phyloP scores from a whole-genome alignment of 2,329 filamentous ascomycete species.

The Verticillium nonalfalfae region DNA sequence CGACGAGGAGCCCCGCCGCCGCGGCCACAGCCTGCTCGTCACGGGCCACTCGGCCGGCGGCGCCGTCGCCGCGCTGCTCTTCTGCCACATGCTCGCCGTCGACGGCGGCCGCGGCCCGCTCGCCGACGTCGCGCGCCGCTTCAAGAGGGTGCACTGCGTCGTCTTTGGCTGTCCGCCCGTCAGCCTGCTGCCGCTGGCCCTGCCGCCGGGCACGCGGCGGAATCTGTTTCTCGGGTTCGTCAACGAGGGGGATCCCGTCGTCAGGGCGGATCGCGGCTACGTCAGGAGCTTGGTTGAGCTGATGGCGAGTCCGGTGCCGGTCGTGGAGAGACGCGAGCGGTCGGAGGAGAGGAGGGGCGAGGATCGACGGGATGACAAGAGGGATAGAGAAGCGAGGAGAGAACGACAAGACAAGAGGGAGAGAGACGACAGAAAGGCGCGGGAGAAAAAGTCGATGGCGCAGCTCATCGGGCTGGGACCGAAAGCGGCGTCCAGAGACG shows the following conservation, averaged over 20 bases:
- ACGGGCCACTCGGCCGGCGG: constrained; percentile 85
- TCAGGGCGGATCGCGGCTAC: constrained; percentile 70
- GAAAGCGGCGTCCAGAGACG: constrained; percentile 10
- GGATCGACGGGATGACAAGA: constrained; percentile 8
- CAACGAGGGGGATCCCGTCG: constrained; percentile 82
- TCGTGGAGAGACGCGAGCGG: constrained; percentile 7
- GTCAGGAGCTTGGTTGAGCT: constrained; percentile 66
- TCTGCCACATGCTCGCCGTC: constrained; percentile 68
- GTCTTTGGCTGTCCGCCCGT: constrained; percentile 82
- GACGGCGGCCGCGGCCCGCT: constrained; percentile 59
- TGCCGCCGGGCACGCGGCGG: constrained; percentile 48
- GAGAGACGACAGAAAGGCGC: not conserved
- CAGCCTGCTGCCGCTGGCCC: constrained; percentile 61
- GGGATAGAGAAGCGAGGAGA: constrained; percentile 1
- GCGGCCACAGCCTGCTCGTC: constrained; percentile 66
- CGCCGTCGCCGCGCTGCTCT: constrained; percentile 73
- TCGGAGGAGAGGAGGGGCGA: constrained; percentile 4
- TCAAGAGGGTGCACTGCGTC: constrained; percentile 76
- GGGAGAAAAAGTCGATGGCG: not conserved
- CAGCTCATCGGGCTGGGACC: constrained; percentile 4
- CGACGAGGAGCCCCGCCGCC: constrained; percentile 62
- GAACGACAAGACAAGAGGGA: not conserved
- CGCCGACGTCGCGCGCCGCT: constrained; percentile 59
- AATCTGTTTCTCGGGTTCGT: constrained; percentile 74
- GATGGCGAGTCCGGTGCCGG: constrained; percentile 55